Base-by-base conservation (phyloP, 495 filamentous ascomycete species). In the Penicillium crystallinum region DNA sequence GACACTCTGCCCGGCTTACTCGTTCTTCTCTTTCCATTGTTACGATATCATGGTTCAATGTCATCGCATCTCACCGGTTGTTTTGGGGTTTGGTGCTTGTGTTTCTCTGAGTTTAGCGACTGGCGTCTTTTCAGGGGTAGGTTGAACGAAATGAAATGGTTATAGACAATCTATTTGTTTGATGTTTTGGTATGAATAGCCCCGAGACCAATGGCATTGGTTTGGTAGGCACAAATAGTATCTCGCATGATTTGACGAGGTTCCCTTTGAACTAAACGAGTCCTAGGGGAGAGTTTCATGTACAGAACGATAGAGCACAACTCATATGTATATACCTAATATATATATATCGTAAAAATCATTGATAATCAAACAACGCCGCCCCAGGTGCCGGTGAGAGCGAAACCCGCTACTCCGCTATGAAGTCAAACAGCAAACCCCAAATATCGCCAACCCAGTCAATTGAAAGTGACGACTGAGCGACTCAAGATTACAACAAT, bases 401-500 rank as follows among this genome's bases (percentile, higher is more conserved):
- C 34, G 39, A 42, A 31, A 29, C n/a, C 41, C 42, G 45, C 45
- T 25, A 36, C 43, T 43, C 40, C 40, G 40, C 40, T 43, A 43
- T 43, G 23, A 43, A 43, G 39, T 27, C 8, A 12, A 42, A 30
- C 30, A 43, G 17, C 40, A 43, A 43, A 25, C 38, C 37, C 12
- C 34, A 14, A 15, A 36, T n/a, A 11, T 31, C 29, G 7, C 29
- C 17, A 34, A 36, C 2, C n/a, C 34, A 36, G n/a, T 29, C 27
- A 27, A 37, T 17, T 11, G 37, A 33, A 44, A 17, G 22, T 3
- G 9, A 56, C 15, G 33, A 29, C 6, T n/a, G 6, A 17, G 54
- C 15, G 33, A 29, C 6, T n/a, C 9, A 17, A 40, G 49, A 60
- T 81, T 68, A 97, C 47, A 97, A 81, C 64, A 97, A 71, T 69